These are phyloP conservation scores for Hypoxylon fuscum DNA, from an alignment of 495 filamentous ascomycete species.

Conservation along the genomic window DNA sequence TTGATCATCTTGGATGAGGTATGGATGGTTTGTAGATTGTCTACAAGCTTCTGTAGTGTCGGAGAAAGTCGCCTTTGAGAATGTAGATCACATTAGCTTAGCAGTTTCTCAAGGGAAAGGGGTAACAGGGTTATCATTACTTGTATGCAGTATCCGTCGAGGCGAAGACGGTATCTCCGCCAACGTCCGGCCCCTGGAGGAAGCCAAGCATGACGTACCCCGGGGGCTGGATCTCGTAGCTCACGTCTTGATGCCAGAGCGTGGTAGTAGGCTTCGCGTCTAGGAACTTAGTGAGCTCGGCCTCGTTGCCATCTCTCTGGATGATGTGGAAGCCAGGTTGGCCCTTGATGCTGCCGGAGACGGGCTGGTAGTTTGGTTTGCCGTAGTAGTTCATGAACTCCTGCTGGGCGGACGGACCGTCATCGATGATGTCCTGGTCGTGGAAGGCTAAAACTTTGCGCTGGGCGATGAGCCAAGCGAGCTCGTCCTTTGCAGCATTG, in stretches of 20 bases:
- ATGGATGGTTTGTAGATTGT: slow-evolving; percentile 43
- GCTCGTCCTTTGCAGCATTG: too few relatives aligned
- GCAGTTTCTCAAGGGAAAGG: neutral
- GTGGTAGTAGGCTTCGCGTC: slow-evolving; percentile 60
- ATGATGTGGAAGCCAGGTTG: slow-evolving; percentile 55
- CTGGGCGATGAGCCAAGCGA: too few relatives aligned
- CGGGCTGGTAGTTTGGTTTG: slow-evolving; percentile 59
- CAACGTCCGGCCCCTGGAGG: slow-evolving; percentile 63
- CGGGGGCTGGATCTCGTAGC: slow-evolving; percentile 67
- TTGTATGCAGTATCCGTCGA: slow-evolving; percentile 47
- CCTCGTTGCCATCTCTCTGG: slow-evolving; percentile 45
- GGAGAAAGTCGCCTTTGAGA: slow-evolving; percentile 24
- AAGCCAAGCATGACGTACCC: slow-evolving; percentile 67
- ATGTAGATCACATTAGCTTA: slow-evolving; percentile 38
- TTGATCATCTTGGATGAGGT: slow-evolving; percentile 49
- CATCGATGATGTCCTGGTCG: slow-evolving; percentile 49
- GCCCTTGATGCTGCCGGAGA: too few relatives aligned
- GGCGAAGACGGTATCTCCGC: slow-evolving; percentile 50
- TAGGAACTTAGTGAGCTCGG: slow-evolving; percentile 32
- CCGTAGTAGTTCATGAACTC: slow-evolving; percentile 67
- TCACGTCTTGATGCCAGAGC: slow-evolving; percentile 54
- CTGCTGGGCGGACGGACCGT: neutral
- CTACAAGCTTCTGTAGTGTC: slow-evolving; percentile 44
- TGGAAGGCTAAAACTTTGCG: slow-evolving; percentile 55
- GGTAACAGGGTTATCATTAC: slow-evolving; percentile 21